Conservation (phyloP, 306 rosid genomes). For the Cyclanthera cordifolia region DNA sequence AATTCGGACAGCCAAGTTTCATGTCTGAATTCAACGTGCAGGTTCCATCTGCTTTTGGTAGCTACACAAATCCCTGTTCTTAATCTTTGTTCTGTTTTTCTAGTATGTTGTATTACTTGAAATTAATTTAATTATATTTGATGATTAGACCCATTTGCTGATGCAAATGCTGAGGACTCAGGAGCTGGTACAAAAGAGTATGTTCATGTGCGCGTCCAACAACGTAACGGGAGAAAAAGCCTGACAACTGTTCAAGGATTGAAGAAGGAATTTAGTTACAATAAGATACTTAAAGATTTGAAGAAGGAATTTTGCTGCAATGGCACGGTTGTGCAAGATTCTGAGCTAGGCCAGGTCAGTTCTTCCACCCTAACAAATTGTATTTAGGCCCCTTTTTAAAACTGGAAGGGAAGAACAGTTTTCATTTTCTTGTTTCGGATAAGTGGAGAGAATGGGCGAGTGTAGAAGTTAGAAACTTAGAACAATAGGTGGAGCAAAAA, state of each 20-base stretch:
- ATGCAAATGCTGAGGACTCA: slow-evolving; percentile 43
- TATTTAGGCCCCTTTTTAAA: not conserved
- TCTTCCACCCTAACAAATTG: not conserved
- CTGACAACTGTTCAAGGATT: slow-evolving; percentile 37
- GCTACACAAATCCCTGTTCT: not conserved
- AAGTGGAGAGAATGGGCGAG: not conserved
- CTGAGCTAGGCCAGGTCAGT: slow-evolving; percentile 39
- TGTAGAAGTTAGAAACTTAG: not conserved
- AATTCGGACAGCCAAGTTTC: slow-evolving; percentile 30
- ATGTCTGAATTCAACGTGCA: slow-evolving; percentile 37
- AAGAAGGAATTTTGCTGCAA: slow-evolving; percentile 42
- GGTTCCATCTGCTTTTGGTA: slow-evolving; percentile 39
- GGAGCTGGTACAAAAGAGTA: slow-evolving; percentile 41
- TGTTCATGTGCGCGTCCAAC: slow-evolving; percentile 37
- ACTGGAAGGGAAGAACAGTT: not conserved
- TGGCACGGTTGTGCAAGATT: slow-evolving; percentile 42
- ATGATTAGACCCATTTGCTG: slow-evolving; percentile 37
- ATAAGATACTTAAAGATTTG: slow-evolving; percentile 39
- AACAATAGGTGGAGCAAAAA: not conserved
- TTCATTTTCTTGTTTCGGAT: no score
- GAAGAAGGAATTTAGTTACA: slow-evolving; percentile 41
- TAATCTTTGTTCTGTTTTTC: not conserved
- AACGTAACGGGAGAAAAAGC: slow-evolving; percentile 39
- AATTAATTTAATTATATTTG: not conserved
- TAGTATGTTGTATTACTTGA: not conserved